Base-by-base conservation (phyloP, 306 rosid genomes). In the Rubus parviflorus region DNA sequence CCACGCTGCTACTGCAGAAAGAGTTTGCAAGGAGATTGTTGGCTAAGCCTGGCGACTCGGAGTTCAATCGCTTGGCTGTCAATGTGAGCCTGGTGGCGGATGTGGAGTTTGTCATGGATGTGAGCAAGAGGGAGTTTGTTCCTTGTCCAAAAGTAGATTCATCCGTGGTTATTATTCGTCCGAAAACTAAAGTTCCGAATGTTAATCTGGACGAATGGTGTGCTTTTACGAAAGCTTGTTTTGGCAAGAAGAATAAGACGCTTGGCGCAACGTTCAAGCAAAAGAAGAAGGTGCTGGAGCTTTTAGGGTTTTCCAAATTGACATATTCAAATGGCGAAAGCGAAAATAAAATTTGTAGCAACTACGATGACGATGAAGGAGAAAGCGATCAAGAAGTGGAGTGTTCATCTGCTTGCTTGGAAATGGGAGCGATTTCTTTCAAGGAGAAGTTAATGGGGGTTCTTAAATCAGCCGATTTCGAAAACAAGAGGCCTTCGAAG, bases 61-160 rank as follows among this genome's bases (percentile, higher is more conserved):
- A 88, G 76, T 95, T 82, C 68, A 91, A 89, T 67, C 97, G 97
- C 0, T 81, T 92, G 82, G 95, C 97, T 35, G 96, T 88, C 38
- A 95, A 95, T 38, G 94, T 89, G 84, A 88, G 82, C 70, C 84
- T 92, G 51, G 45, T 95, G 70, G 97, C 97, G 54, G 82, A 89
- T 42, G 96, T 90, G 52, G 97, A 90, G 83, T 85, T 85, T 69
- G 83, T 85, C 20, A 91, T 88, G 94, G 92, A 90, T 49, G 97
- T 95, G 15, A 91, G 97, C 89, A 90, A 86, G 89, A 89, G 94
- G 83, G 96, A 95, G 70, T 95, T 95, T 81, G 69, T 92, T 37
- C 99, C 97, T 0, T 74, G 85, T 19, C 99, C 97, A 0, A 89
- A 95, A 81, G 97, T 90, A 11, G 99, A 95, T 66, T 95, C 97